Base-by-base conservation (phyloP, 495 filamentous ascomycete genomes). In the Aspergillus nidulans region DNA sequence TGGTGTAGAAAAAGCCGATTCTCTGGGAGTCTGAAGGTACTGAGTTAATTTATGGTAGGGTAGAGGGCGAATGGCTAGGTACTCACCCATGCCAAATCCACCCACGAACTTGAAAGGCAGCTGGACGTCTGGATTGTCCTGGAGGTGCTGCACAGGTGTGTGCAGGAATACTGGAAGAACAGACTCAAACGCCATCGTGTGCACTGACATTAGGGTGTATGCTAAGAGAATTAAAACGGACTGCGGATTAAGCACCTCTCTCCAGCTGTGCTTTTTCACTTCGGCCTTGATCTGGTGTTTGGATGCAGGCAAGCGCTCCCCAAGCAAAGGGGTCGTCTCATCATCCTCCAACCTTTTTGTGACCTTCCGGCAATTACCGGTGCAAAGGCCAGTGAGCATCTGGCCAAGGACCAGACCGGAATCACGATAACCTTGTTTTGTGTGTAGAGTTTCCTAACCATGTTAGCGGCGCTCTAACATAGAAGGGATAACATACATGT, bases 121-220 rank as follows among this genome's bases (percentile, higher is more conserved):
- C n/a, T 71, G 53, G 8, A 80, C 72, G 28, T 78, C 73, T 0
- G 84, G 84, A 63, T 87, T 85, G 12, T 68, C 62, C 2, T 72
- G 53, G 25, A 81, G 66, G 0, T 77, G 64, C 56, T 86, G 80
- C 4, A 60, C 63, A 0, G 86, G 89, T 61, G 85, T 85, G 66
- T 92, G 88, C 65, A 94, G 80, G 63, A 92, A 92, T 1, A 92
- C 86, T 1, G 89, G 87, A 4, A 94, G 75, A 7, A 90, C 75
- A 51, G 92, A 88, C 67, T 96, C 90, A 63, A 82, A 94, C 0
- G 86, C 86, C 49, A 92, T 81, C 5, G 80, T 81, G 58, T 94
- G 89, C 24, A 92, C 74, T 4, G 90, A 86, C 20, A 94, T 75
- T 36, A 91, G 71, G 9, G 83, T 86, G 64, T 94, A 96, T 0